Base-by-base conservation (phyloP, 106 monocot genomes). In the Gastrodia elata region DNA sequence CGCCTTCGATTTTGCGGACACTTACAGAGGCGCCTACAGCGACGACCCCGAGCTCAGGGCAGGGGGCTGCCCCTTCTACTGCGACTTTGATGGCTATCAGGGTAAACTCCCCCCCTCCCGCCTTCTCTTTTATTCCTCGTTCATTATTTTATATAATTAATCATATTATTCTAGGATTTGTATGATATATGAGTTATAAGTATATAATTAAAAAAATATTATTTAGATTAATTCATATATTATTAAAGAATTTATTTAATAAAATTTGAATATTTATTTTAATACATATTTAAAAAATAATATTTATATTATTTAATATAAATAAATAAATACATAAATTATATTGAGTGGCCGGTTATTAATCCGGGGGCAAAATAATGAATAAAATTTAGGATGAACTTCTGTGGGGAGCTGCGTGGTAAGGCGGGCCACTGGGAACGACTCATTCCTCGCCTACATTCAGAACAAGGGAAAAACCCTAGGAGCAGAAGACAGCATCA, bases 381-480 rank as follows among this genome's bases (percentile, higher is more conserved):
- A 25, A 5, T 57, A 59, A 44, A 11, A 42, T 6, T 27, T 32
- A 97, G 89, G 96, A 97, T 76, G 96, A 97, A 78, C 52, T 97
- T 24, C 84, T 93, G 0, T 97, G 96, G 96, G 90, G 90, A 42
- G 96, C 96, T 38, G 90, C 93, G 44, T 97, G 96, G 93, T 97
- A 3, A 73, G 84, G 27, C 86, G 88, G 37, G 96, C 96, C 41
- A 86, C 96, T 8, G 18, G 61, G 20, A 77, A 88, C 65, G 84
- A 77, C 52, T 68, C 82, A 8, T 97, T 81, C 81, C 78, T 88
- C 52, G 71, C 71, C 20, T 97, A 93, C 86, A 90, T 93, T 32
- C 82, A 84, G 56, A 83, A 76, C 77, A 97, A 97, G 27, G 86
- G 85, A 75, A 90, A 90, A 64, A 97, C 86, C 5, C 86, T 97